Evolutionary conservation across 1,284 basidiomycete species (phyloP).

Genomic region (Irpex lacteus): DNA sequence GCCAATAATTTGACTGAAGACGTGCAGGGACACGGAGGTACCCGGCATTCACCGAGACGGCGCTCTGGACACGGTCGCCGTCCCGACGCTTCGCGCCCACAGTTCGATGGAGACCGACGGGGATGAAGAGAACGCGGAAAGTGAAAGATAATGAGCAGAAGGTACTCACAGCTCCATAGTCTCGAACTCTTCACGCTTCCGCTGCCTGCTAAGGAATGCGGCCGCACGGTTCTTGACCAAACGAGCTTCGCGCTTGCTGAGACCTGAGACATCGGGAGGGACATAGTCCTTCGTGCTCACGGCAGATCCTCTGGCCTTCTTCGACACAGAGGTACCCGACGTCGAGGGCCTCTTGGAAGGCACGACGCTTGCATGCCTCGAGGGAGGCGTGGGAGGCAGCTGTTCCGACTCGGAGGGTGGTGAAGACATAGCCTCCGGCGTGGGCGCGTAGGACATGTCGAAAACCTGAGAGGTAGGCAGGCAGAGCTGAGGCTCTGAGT

Average conservation of each 20-base stretch:
- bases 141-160: slow-evolving; percentile 25
- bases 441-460: slow-evolving; percentile 54
- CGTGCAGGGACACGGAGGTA: slow-evolving; percentile 1
- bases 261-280: slow-evolving; percentile 83
- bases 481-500: slow-evolving; percentile 52
- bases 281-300: slow-evolving; percentile 81
- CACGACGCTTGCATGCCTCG: slow-evolving; percentile 27
- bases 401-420: slow-evolving; percentile 24
- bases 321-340: slow-evolving; percentile 37
- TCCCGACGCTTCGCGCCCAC: not conserved
- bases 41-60: slow-evolving; percentile 6
- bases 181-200: slow-evolving; percentile 92
- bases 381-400: slow-evolving; percentile 24
- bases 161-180: slow-evolving; percentile 76
- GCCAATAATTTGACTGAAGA: not conserved
- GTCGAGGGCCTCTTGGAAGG: slow-evolving; percentile 17
- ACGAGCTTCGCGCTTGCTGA: slow-evolving; percentile 86
- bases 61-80: not conserved
- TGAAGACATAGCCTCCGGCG: slow-evolving; percentile 30
- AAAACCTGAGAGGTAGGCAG: slow-evolving; percentile 70
- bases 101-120: not conserved
- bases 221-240: slow-evolving; percentile 91
- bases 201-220: slow-evolving; percentile 85
- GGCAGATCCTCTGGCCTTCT: slow-evolving; percentile 59
- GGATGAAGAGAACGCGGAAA: slow-evolving; percentile 2